Evolutionary conservation across 441 rosid genomes (phyloP).

Genomic region (Gossypium lobatum): DNA sequence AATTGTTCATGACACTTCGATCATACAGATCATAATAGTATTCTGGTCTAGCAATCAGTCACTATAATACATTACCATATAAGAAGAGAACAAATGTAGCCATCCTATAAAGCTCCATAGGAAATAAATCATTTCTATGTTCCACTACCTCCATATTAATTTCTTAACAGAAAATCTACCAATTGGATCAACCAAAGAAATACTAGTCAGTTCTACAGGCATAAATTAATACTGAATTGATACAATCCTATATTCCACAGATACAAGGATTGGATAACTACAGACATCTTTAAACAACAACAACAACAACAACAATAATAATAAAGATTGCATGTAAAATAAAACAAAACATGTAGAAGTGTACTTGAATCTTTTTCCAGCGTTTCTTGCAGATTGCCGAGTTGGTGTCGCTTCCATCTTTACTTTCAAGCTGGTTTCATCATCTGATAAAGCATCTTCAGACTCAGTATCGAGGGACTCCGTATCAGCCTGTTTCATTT

Average conservation of each 20-base stretch:
- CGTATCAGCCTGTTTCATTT: constrained; percentile 34
- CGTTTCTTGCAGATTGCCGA: constrained; percentile 62
- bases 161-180: not conserved
- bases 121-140: not conserved
- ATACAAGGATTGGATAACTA: not conserved
- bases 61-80: not conserved
- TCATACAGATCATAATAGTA: not conserved
- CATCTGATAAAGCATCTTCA: constrained; percentile 48
- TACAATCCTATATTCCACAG: not conserved
- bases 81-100: not conserved
- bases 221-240: not conserved
- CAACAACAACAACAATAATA: not conserved
- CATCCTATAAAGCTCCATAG: not conserved
- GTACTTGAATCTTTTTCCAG: constrained; percentile 74
- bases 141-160: not conserved
- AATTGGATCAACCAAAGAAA: not conserved
- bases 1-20: not conserved
- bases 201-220: not conserved
- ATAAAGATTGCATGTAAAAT: not conserved
- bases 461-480: constrained; percentile 44
- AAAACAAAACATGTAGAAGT: constrained; percentile 13
- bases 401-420: constrained; percentile 55
- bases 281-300: constrained; percentile 3
- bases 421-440: constrained; percentile 25
- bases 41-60: not conserved